Evolutionary conservation across 768 basidiomycete genomes (phyloP).

Genomic region (Podaxis rugospora): DNA sequence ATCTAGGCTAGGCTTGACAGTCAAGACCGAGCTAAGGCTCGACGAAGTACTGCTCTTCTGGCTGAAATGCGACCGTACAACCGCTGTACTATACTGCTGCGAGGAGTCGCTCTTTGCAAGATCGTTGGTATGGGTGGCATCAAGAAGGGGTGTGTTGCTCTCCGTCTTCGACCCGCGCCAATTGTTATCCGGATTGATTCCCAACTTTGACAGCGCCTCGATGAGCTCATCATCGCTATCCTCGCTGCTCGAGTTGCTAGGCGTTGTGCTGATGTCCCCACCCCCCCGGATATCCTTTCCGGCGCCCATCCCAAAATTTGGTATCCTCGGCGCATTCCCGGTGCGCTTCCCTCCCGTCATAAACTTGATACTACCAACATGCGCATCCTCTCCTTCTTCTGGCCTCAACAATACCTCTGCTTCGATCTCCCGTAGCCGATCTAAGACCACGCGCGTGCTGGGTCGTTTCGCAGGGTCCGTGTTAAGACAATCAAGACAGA

Average conservation of each 20-base stretch:
- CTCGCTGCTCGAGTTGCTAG: conserved; percentile 34
- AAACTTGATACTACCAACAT: conserved; percentile 84
- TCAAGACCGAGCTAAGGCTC: conserved; percentile 69
- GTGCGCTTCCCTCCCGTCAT: conserved; percentile 66
- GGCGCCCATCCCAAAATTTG: conserved; percentile 77
- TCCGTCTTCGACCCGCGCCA: conserved; percentile 42
- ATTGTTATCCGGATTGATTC: conserved; percentile 34
- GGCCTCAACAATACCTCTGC: conserved; percentile 71
- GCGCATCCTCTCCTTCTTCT: conserved; percentile 60
- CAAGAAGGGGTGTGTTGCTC: conserved; percentile 13
- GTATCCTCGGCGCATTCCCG: conserved; percentile 64
- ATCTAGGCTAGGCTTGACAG: conserved; percentile 54
- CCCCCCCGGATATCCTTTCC: conserved; percentile 50
- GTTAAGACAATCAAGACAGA: conserved; percentile 75
- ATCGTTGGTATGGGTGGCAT: neutral
- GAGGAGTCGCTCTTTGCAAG: neutral
- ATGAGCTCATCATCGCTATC: conserved; percentile 69
- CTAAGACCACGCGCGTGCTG: conserved; percentile 73
- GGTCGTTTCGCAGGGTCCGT: conserved; percentile 68
- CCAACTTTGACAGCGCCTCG: conserved; percentile 53
- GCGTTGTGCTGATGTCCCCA: neutral
- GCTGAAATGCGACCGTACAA: conserved; percentile 48
- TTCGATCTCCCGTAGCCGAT: conserved; percentile 76
- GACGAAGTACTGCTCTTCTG: conserved; percentile 34
- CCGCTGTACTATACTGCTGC: conserved; percentile 69